Evolutionary conservation across 2,329 filamentous ascomycete genomes (phyloP).

Genomic region (Fusarium anguioides): DNA sequence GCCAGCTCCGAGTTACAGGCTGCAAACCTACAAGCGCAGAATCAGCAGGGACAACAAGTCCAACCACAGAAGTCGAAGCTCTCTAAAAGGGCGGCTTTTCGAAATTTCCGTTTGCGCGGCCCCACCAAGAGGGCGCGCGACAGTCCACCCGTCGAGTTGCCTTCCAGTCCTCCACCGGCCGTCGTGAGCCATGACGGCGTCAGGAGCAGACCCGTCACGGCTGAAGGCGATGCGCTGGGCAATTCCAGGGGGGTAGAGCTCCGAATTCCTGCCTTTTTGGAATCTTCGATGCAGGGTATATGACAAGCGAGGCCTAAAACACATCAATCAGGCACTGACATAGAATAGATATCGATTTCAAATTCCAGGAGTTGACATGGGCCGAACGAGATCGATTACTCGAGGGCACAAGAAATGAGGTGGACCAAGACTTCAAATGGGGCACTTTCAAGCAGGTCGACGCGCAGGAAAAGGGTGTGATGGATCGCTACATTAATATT

Average conservation of each 20-base stretch:
- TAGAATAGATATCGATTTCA: slow-evolving; percentile 58
- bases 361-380: slow-evolving; percentile 66
- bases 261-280: slow-evolving; percentile 55
- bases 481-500: slow-evolving; percentile 92
- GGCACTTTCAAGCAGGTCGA: slow-evolving; percentile 51
- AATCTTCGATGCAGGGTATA: slow-evolving; percentile 53
- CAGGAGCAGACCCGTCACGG: slow-evolving; percentile 41
- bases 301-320: neutral
- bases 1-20: slow-evolving; percentile 43
- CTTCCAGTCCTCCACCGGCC: slow-evolving; percentile 47
- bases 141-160: slow-evolving; percentile 53
- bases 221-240: slow-evolving; percentile 30
- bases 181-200: slow-evolving; percentile 54
- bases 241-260: slow-evolving; percentile 26
- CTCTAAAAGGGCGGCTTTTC: slow-evolving; percentile 55
- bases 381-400: slow-evolving; percentile 62
- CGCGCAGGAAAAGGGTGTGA: slow-evolving; percentile 44
- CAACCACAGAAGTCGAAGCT: slow-evolving; percentile 41
- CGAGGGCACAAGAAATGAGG: slow-evolving; percentile 53
- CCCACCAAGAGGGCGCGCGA: slow-evolving; percentile 59
- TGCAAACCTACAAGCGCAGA: slow-evolving; percentile 36
- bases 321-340: slow-evolving; percentile 15
- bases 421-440: slow-evolving; percentile 50
- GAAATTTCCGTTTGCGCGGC: slow-evolving; percentile 57
- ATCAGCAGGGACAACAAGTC: slow-evolving; percentile 27